phyloP scores from a whole-genome alignment of 495 filamentous ascomycete species.

The Penicillium taxi region DNA sequence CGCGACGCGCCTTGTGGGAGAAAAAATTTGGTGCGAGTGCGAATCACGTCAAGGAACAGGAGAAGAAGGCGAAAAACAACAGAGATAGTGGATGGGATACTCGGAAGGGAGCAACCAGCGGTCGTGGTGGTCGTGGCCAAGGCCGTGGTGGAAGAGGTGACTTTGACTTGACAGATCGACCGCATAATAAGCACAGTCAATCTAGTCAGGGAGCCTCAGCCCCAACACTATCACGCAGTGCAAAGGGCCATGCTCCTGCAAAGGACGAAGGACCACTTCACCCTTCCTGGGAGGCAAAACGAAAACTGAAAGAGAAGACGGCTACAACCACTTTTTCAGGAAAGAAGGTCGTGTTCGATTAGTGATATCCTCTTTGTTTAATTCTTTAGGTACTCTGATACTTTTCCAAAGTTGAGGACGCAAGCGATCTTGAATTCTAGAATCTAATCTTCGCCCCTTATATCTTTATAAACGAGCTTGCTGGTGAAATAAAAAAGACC shows the following conservation, averaged over 20 bases:
- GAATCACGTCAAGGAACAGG: slow-evolving; percentile 54
- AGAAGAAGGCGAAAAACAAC: slow-evolving; percentile 19
- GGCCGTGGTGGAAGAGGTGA: slow-evolving; percentile 9
- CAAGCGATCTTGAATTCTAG: too few relatives aligned
- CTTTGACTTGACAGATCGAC: slow-evolving; percentile 4
- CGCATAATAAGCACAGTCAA: slow-evolving; percentile 13
- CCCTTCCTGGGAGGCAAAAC: slow-evolving; percentile 89
- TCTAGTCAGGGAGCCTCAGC: too few relatives aligned
- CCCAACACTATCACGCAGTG: too few relatives aligned
- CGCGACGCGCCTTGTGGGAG: slow-evolving; percentile 78
- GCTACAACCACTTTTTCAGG: slow-evolving; percentile 60
- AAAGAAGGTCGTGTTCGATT: slow-evolving; percentile 90
- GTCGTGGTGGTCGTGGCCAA: slow-evolving; percentile 15
- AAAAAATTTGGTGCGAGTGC: slow-evolving; percentile 78
- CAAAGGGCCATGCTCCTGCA: too few relatives aligned
- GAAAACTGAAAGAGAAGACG: slow-evolving; percentile 68
- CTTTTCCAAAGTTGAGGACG: too few relatives aligned
- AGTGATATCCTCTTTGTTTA: slow-evolving; percentile 9
- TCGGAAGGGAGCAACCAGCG: slow-evolving; percentile 32
- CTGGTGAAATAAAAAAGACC: neutral
- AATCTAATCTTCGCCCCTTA: neutral
- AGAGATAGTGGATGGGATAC: slow-evolving; percentile 45
- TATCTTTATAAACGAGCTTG: neutral
- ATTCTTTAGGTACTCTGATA: too few relatives aligned
- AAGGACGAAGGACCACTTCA: slow-evolving; percentile 64